Conservation (phyloP, 1,284 basidiomycete genomes). For the Coriolopsis trogii region DNA sequence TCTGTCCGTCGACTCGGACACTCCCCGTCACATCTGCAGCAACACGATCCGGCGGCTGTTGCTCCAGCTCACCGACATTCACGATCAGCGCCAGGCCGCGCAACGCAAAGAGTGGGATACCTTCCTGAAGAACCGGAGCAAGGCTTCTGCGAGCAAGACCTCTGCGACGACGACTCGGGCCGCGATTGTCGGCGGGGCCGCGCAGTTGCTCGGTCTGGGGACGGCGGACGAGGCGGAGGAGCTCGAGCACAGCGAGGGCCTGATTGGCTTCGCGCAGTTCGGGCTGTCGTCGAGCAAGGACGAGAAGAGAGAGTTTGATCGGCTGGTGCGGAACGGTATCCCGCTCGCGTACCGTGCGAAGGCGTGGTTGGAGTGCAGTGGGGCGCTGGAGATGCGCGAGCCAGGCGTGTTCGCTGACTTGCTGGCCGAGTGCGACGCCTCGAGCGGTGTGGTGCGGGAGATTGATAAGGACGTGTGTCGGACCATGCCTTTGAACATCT, state of each 20-base stretch:
- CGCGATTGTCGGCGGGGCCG: constrained; percentile 44
- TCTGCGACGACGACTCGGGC: constrained; percentile 30
- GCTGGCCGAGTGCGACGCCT: constrained; percentile 59
- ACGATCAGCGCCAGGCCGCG: constrained; percentile 79
- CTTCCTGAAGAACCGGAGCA: constrained; percentile 75
- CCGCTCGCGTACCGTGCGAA: constrained; percentile 89
- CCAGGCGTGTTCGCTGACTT: constrained; percentile 92
- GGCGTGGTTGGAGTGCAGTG: constrained; percentile 91
- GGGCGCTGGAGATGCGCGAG: constrained; percentile 88
- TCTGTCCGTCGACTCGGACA: constrained; percentile 55
- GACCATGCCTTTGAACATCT: constrained; percentile 96
- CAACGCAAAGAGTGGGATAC: constrained; percentile 87
- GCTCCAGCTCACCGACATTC: constrained; percentile 82
- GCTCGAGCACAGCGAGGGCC: constrained; percentile 69
- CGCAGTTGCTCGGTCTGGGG: constrained; percentile 65
- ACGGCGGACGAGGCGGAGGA: constrained; percentile 70
- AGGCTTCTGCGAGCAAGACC: constrained; percentile 44
- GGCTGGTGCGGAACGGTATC: constrained; percentile 82
- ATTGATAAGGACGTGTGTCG: constrained; percentile 95
- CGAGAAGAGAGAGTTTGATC: constrained; percentile 80
- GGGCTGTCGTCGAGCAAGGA: constrained; percentile 74
- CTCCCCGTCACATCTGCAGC: constrained; percentile 72
- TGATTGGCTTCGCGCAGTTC: constrained; percentile 90
- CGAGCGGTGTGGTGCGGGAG: constrained; percentile 68
- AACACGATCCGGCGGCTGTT: constrained; percentile 80